Evolutionary conservation across 2,329 filamentous ascomycete species (phyloP).

Genomic region (Cytospora mali): DNA sequence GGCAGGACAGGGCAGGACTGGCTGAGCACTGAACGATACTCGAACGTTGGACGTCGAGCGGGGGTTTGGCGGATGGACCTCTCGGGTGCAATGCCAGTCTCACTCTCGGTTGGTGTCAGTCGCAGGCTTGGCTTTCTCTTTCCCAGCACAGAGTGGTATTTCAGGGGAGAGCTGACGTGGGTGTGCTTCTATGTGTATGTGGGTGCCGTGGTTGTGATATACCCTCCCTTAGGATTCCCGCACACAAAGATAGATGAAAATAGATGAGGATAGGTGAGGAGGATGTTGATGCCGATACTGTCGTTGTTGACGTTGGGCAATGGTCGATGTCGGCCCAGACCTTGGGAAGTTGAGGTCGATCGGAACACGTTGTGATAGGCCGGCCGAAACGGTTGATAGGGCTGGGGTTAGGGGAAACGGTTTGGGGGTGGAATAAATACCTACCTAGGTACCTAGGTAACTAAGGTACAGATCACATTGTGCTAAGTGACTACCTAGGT

Average conservation of each 20-base stretch:
- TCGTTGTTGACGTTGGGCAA: not conserved
- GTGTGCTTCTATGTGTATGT: not conserved
- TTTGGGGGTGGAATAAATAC: not conserved
- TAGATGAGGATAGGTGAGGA: not conserved
- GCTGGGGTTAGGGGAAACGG: not conserved
- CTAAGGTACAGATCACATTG: too few species aligned
- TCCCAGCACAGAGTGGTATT: not conserved
- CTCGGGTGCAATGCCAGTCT: not conserved
- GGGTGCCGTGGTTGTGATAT: not conserved
- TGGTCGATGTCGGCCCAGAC: not conserved
- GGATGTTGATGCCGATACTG: not conserved
- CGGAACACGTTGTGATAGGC: conserved; percentile 4
- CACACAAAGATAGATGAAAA: not conserved
- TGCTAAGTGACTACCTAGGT: not conserved
- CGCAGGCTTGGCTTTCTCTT: not conserved
- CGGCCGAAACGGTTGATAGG: not conserved
- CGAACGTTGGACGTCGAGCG: not conserved
- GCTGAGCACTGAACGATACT: not conserved
- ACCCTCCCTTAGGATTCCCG: not conserved
- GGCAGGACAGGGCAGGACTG: not conserved
- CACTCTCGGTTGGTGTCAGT: not conserved
- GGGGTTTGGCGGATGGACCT: conserved; percentile 1
- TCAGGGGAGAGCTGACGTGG: not conserved
- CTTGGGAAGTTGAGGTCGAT: not conserved
- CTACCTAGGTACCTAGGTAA: not conserved